Percentiles rank a stretch among this genome's conserved stretches.
Conservation (phyloP, 208 protist species). For the Zelonia costaricensis region DNA sequence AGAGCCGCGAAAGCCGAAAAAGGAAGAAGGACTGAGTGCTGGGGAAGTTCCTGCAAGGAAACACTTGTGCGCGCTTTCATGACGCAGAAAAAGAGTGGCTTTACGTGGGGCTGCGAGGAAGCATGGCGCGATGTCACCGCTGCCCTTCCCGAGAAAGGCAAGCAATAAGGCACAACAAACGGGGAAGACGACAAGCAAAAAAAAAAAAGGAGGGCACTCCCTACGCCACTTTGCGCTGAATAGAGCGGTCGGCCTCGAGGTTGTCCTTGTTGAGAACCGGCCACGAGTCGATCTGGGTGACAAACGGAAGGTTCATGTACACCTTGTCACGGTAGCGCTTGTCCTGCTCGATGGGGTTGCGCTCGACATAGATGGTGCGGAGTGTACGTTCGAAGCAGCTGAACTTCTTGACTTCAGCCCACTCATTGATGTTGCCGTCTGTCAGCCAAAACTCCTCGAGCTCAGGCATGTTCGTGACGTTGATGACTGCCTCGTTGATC, state of each 20-base stretch:
- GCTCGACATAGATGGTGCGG: conserved; percentile 88
- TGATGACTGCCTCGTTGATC: conserved; percentile 71
- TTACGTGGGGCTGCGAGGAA: no score
- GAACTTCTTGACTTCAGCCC: conserved; percentile 82
- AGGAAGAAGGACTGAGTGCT: no score
- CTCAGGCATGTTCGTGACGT: conserved; percentile 62
- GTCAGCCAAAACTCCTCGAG: conserved; percentile 93
- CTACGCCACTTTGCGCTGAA: conserved; percentile 36
- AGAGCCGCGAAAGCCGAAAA: no score
- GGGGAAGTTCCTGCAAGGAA: no score
- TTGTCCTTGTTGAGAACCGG: conserved; percentile 86
- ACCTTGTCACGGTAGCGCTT: conserved; percentile 89
- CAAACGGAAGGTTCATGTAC: conserved; percentile 79
- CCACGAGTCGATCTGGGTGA: conserved; percentile 90
- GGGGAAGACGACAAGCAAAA: not conserved
- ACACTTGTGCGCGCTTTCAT: no score
- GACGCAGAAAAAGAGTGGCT: conserved; percentile 6
- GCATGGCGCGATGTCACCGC: no score
- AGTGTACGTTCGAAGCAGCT: conserved; percentile 57
- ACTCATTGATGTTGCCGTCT: conserved; percentile 81
- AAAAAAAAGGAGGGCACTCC: not conserved
- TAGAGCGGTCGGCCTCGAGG: conserved; percentile 74
- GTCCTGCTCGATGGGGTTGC: conserved; percentile 90
- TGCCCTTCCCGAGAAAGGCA: not conserved
- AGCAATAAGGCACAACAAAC: not conserved